These are phyloP conservation scores for Fraxinus nigra DNA, from an alignment of 305 asterid species.

Conservation along the genomic window DNA sequence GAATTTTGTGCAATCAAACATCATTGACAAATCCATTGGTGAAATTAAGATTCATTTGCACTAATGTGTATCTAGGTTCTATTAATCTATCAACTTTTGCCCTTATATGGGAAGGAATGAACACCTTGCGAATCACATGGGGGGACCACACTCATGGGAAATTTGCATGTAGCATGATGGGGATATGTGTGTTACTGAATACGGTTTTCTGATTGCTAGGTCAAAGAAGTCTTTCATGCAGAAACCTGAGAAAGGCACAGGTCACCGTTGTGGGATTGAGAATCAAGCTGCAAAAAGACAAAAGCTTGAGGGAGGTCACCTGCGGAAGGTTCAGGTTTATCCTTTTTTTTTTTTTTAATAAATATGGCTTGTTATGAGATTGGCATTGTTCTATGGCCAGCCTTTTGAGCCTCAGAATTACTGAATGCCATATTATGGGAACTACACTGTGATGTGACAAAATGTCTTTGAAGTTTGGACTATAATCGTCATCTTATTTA, in stretches of 20 bases:
- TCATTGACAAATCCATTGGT: not conserved
- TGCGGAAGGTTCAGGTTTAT: conserved; percentile 50
- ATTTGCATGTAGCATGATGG: conserved; percentile 9
- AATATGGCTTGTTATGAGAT: conserved; percentile 1
- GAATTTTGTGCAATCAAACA: not conserved
- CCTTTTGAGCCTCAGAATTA: not conserved
- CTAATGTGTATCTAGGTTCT: not conserved
- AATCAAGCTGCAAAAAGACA: conserved; percentile 95
- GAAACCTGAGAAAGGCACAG: conserved; percentile 45
- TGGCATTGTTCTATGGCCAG: not conserved
- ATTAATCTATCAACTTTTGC: not conserved
- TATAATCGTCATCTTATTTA: not conserved
- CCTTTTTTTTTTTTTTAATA: not conserved
- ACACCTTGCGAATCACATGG: not conserved
- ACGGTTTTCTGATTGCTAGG: conserved; percentile 42
- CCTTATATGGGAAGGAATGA: not conserved
- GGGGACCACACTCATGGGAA: not conserved
- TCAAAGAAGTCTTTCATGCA: conserved; percentile 36
- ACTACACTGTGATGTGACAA: not conserved
- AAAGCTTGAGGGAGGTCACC: conserved; percentile 92
- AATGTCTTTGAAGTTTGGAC: not conserved
- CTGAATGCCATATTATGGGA: not conserved
- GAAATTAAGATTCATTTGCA: not conserved
- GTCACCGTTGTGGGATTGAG: conserved; percentile 46
- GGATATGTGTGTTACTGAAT: conserved; percentile 22